Conservation (phyloP, 768 basidiomycete species). For the Agaricus blazei region DNA sequence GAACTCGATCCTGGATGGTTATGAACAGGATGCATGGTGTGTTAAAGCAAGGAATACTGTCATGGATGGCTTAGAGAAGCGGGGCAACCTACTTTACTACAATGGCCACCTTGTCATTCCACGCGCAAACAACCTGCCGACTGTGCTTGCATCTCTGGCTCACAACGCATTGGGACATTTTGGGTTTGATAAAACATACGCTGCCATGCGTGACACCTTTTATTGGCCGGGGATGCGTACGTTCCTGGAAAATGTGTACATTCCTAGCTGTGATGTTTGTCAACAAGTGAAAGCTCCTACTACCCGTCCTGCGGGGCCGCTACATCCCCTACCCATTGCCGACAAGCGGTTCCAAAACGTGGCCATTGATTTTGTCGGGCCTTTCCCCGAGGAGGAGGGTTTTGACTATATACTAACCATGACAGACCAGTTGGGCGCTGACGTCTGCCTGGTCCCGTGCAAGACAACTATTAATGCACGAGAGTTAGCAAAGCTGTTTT, state of each 20-base stretch:
- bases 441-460: constrained; percentile 9
- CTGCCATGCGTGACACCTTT: constrained; percentile 15
- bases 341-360: neutral
- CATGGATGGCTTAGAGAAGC: neutral
- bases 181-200: constrained; percentile 28
- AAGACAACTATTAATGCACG: neutral
- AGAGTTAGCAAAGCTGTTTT: constrained; percentile 13
- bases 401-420: constrained; percentile 15
- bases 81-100: constrained; percentile 19
- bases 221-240: constrained; percentile 32
- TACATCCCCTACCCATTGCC: constrained; percentile 18
- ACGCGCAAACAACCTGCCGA: constrained; percentile 13
- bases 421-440: constrained; percentile 2
- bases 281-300: constrained; percentile 31
- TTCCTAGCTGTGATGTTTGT: constrained; percentile 28
- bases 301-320: constrained; percentile 23
- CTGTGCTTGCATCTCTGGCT: constrained; percentile 20
- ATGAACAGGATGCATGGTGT: neutral
- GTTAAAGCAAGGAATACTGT: neutral
- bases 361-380: constrained; percentile 6
- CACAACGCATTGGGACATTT: constrained; percentile 30
- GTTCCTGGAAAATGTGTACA: constrained; percentile 26
- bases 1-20: neutral
- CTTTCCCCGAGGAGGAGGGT: constrained; percentile 8
- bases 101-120: constrained; percentile 20